These are phyloP conservation scores for Hermanozyma aechmeae DNA, from an alignment of 805 yeast species.

Conservation along the genomic window DNA sequence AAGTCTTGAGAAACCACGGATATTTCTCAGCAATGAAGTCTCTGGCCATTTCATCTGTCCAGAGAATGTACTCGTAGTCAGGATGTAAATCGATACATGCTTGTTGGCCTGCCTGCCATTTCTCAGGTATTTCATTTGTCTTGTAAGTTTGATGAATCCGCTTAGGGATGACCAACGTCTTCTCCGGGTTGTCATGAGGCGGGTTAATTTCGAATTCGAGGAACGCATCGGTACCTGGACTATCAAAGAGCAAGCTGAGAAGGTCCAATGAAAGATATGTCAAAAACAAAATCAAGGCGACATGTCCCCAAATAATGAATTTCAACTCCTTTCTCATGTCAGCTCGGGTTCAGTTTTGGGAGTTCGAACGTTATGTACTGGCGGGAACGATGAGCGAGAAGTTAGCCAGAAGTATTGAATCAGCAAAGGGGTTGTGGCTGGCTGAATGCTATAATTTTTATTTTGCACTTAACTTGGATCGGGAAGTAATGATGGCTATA, in stretches of 20 bases:
- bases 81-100: constrained; percentile 73
- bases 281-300: constrained; percentile 42
- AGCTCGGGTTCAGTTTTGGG: too few relatives aligned
- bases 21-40: constrained; percentile 71
- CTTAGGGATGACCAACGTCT: constrained; percentile 65
- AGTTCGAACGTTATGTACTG: too few relatives aligned
- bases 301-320: constrained; percentile 51
- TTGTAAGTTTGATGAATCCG: constrained; percentile 93
- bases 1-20: constrained; percentile 79
- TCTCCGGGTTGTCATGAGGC: constrained; percentile 28
- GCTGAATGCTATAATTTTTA: too few relatives aligned
- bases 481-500: too few relatives aligned
- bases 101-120: constrained; percentile 73
- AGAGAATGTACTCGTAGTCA: constrained; percentile 76
- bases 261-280: constrained; percentile 64
- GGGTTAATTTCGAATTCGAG: constrained; percentile 56
- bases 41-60: constrained; percentile 84
- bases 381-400: too few relatives aligned
- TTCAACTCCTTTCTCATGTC: constrained; percentile 61
- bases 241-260: constrained; percentile 66
- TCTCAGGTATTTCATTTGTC: constrained; percentile 65
- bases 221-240: constrained; percentile 55
- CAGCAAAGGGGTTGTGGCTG: too few relatives aligned
- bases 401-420: too few relatives aligned
- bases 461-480: too few relatives aligned